These are phyloP conservation scores for Psilocybe subaeruginosa DNA, from an alignment of 768 basidiomycete genomes.

Conservation along the genomic window DNA sequence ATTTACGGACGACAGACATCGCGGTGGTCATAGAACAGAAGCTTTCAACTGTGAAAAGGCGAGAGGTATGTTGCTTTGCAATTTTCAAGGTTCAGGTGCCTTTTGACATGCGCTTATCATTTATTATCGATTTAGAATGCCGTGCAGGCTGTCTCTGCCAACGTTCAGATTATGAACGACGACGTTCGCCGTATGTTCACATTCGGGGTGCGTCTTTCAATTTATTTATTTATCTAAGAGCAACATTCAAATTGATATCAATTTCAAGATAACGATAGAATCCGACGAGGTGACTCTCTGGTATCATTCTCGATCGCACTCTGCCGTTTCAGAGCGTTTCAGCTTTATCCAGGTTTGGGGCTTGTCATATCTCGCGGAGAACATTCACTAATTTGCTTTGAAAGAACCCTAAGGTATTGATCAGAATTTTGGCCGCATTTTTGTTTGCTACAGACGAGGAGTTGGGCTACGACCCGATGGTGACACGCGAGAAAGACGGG, in stretches of 20 bases:
- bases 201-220: background rate
- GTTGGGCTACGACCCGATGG: background rate
- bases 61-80: background rate
- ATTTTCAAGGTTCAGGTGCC: background rate
- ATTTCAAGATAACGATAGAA: background rate
- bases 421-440: background rate
- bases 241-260: background rate
- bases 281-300: background rate
- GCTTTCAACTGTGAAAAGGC: too few species aligned
- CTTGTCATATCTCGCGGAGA: background rate
- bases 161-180: slow-evolving; percentile 1
- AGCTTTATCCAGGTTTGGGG: background rate
- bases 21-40: background rate
- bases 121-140: background rate
- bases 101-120: too few species aligned
- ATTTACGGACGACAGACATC: background rate
- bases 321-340: background rate
- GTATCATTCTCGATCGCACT: background rate
- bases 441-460: background rate
- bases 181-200: background rate
- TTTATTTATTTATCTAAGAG: background rate
- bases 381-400: background rate
- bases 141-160: background rate
- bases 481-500: background rate
- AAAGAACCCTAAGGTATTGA: background rate